Evolutionary conservation across 768 basidiomycete species (phyloP), one percentile per base, ranked within the genome.

Genomic region (Russula emetica): DNA sequence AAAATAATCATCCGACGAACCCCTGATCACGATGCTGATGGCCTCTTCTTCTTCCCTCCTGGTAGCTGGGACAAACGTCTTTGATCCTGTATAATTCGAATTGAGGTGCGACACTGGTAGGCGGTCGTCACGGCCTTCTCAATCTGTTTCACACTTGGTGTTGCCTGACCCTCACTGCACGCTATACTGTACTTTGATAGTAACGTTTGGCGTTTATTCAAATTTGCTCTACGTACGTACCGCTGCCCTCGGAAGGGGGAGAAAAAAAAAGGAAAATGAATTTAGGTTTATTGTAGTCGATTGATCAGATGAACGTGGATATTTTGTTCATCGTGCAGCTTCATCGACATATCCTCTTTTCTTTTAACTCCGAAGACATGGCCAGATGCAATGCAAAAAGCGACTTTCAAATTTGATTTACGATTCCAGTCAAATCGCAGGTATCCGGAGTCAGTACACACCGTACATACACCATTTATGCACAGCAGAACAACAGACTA

Each of bases 381-480:
- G 45, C 30, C 20, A 14, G 47, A n/a, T n/a, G n/a, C 22, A 22
- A 14, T 22, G 13, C 47, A 22, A 49, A 11, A 49, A 2, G 8
- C 20, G 5, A 24, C 32, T 54, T n/a, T 52, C 11, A 34, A 52
- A 18, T 5, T n/a, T 32, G 14, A 50, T 28, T 34, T 22, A 55
- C 18, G 44, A 30, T 28, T 24, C 14, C 13, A 32, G 56, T 45
- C n/a, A 47, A 47, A 38, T 47, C 11, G 30, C 4, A 58, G 56
- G 56, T 58, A 47, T 58, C 56, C 44, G 14, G 30, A 30, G 28
- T 59, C 51, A 60, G 36, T 45, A 50, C 40, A 55, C 52, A 54
- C 42, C 11, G 58, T 60, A 64, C 63, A 64, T 50, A 60, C 63
- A 32, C 45, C 34, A 10, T 55, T 60, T 49, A 47, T 49, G 52